Evolutionary conservation across 1,139 yeast species (phyloP).

Genomic region (Lodderomyces metapsilosis): DNA sequence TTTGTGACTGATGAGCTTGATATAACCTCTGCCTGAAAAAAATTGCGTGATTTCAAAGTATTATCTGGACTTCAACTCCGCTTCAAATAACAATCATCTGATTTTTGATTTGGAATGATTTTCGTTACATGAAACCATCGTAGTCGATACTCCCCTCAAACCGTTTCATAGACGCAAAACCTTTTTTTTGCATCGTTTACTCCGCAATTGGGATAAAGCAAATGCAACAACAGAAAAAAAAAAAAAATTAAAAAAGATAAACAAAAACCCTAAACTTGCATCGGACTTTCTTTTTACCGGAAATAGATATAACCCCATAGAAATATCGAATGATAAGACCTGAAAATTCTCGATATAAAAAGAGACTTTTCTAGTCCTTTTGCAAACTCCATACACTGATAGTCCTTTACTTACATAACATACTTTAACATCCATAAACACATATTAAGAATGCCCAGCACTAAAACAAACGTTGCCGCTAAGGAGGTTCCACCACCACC

Average conservation of each 20-base stretch:
- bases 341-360: not conserved
- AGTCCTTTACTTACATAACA: too few species aligned
- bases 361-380: not conserved
- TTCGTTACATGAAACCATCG: too few species aligned
- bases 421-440: not conserved
- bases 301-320: not conserved
- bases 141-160: too few species aligned
- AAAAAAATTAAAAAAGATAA: not conserved
- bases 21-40: too few species aligned
- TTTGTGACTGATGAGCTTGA: too few species aligned
- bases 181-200: not conserved
- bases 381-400: too few species aligned
- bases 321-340: not conserved
- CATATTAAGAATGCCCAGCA: not conserved
- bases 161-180: not conserved
- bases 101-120: not conserved
- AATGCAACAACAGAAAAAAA: too few species aligned
- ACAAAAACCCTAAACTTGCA: not conserved
- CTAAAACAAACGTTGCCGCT: not conserved
- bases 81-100: not conserved
- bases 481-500: not conserved
- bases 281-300: slow-evolving; percentile 2
- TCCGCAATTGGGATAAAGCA: not conserved
- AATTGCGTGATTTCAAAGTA: too few species aligned
- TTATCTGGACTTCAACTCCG: too few species aligned